A percentile compares a stretch with the other conserved stretches of the same genome.
phyloP scores from a whole-genome alignment of 1,284 basidiomycete genomes.

The Fistulina hepatica region DNA sequence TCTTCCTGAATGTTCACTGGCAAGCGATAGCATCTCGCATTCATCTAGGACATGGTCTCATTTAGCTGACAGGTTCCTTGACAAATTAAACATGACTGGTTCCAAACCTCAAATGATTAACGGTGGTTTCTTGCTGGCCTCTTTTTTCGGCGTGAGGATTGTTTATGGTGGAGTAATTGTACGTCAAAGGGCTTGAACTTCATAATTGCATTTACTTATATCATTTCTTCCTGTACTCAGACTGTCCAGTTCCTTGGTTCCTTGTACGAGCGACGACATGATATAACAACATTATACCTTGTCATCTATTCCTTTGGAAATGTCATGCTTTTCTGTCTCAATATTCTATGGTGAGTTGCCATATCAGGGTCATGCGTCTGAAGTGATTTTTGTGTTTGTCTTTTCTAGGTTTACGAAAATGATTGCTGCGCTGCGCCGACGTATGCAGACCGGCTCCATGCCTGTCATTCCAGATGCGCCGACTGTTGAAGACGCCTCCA shows the following conservation, averaged over 20 bases:
- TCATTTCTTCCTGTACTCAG: slow-evolving; percentile 24
- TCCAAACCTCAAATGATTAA: slow-evolving; percentile 53
- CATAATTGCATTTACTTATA: not conserved
- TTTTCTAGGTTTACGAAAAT: slow-evolving; percentile 54
- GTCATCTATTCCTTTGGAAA: slow-evolving; percentile 46
- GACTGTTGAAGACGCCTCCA: no score
- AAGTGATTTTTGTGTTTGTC: not conserved
- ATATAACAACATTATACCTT: slow-evolving; percentile 37
- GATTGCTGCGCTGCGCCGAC: slow-evolving; percentile 44
- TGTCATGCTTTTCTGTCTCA: slow-evolving; percentile 49
- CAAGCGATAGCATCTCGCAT: slow-evolving; percentile 19
- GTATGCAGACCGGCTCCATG: no score
- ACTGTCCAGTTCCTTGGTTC: slow-evolving; percentile 52
- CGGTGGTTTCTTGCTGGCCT: slow-evolving; percentile 45
- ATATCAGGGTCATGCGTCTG: not conserved
- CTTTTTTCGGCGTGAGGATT: slow-evolving; percentile 55
- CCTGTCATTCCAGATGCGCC: no score
- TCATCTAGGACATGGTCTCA: slow-evolving; percentile 3
- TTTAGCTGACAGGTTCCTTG: slow-evolving; percentile 44
- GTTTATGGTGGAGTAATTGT: slow-evolving; percentile 57
- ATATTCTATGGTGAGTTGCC: slow-evolving; percentile 56
- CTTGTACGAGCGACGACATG: slow-evolving; percentile 35
- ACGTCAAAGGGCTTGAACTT: slow-evolving; percentile 17
- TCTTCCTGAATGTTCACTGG: slow-evolving; percentile 73
- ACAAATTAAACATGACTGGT: slow-evolving; percentile 65